phyloP scores from a whole-genome alignment of 352 stramenopile genomes.

The Globisporangium barbulae region DNA sequence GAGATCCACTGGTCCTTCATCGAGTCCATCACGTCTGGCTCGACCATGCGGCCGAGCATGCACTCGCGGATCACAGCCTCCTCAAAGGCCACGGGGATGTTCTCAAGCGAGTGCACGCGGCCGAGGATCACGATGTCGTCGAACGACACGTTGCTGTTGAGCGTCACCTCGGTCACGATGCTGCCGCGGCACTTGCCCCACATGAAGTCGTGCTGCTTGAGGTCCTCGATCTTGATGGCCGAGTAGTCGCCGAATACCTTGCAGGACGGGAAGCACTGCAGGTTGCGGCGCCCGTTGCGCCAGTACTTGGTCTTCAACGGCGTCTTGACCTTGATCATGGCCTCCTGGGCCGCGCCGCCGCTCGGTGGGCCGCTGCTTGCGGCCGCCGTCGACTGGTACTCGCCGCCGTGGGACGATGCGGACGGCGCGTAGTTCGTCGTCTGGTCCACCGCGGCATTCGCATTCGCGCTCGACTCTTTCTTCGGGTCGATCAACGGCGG shows the following conservation, averaged over 20 bases:
- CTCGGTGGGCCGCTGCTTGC: not conserved
- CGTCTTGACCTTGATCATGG: slow-evolving; percentile 88
- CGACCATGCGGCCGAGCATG: slow-evolving; percentile 76
- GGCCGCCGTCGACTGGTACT: slow-evolving; percentile 9
- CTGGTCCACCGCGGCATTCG: slow-evolving; percentile 19
- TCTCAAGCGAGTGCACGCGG: slow-evolving; percentile 82
- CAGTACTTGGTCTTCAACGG: slow-evolving; percentile 87
- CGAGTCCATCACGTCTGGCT: slow-evolving; percentile 69
- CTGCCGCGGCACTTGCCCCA: slow-evolving; percentile 87
- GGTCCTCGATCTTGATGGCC: slow-evolving; percentile 84
- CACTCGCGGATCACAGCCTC: slow-evolving; percentile 81
- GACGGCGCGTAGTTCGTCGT: slow-evolving; percentile 24
- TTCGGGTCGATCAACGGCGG: slow-evolving; percentile 54
- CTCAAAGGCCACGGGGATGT: slow-evolving; percentile 81
- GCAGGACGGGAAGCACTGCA: slow-evolving; percentile 88
- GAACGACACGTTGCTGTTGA: slow-evolving; percentile 81
- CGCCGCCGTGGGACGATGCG: slow-evolving; percentile 8
- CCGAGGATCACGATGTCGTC: slow-evolving; percentile 79
- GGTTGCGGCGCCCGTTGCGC: slow-evolving; percentile 86
- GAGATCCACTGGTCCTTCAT: slow-evolving; percentile 89
- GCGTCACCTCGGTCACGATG: slow-evolving; percentile 76
- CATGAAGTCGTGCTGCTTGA: slow-evolving; percentile 90
- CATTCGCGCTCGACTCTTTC: slow-evolving; percentile 24
- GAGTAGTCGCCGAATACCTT: slow-evolving; percentile 91
- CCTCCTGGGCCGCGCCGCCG: slow-evolving; percentile 52